Percentiles rank a stretch among this genome's conserved stretches.
Conservation (phyloP, 2,329 filamentous ascomycete species). For the Zelopaecilomyces penicillatus region DNA sequence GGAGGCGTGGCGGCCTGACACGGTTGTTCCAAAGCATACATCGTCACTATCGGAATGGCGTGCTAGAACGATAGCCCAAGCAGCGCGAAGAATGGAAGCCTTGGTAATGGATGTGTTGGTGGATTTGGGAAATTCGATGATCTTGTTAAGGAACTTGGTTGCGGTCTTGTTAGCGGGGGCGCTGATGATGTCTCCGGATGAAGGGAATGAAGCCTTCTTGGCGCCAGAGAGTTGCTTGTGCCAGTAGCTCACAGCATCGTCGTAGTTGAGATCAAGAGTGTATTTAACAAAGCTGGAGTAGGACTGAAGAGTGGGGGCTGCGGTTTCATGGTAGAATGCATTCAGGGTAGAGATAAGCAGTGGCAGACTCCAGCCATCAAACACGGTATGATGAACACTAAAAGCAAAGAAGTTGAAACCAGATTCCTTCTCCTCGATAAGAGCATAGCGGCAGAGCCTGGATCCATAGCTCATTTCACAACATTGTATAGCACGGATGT, state of each 20-base stretch:
- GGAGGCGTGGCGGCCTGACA: conserved; percentile 7
- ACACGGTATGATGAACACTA: conserved; percentile 8
- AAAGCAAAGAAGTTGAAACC: conserved; percentile 1
- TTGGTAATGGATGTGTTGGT: conserved; percentile 1
- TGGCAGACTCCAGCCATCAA: conserved; percentile 7
- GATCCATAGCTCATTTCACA: conserved; percentile 3
- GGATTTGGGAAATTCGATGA: neutral
- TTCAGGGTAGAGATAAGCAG: conserved; percentile 2
- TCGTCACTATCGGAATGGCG: conserved; percentile 6
- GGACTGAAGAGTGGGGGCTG: conserved; percentile 6
- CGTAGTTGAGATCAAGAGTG: conserved; percentile 2
- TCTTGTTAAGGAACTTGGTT: neutral
- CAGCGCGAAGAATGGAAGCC: conserved; percentile 6
- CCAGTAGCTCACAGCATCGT: conserved; percentile 5
- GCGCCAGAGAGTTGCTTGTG: conserved; percentile 2
- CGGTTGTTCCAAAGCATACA: conserved; percentile 6
- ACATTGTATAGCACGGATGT: neutral
- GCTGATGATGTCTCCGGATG: neutral
- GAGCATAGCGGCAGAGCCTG: conserved; percentile 1
- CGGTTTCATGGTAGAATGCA: conserved; percentile 7
- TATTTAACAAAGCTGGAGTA: conserved; percentile 9
- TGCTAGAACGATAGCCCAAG: conserved; percentile 6
- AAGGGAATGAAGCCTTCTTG: conserved; percentile 1
- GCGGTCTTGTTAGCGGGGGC: neutral
- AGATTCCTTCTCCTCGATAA: neutral